Evolutionary conservation across 768 basidiomycete species (phyloP), one percentile per base, ranked within the genome.

Genomic region (Leccinum pellstonianum): DNA sequence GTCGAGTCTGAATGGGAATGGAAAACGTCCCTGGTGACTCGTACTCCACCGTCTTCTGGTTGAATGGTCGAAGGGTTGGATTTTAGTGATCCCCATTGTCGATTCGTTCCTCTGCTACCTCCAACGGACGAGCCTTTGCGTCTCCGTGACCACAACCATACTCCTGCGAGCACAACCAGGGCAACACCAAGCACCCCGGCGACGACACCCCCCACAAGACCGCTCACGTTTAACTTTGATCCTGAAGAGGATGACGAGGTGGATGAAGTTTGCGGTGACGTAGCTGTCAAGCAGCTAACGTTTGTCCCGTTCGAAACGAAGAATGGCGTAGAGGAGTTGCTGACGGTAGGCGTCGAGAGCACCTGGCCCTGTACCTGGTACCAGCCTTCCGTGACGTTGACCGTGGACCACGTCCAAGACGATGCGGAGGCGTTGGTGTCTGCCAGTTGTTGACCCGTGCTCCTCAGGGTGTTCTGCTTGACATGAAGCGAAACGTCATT

Each of bases 171-270:
- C 7, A 73, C 66, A 15, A 75, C 64, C 21, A 80, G 61, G 5
- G 62, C 63, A 33, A 83, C 56, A 14, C 70, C 79, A 3, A 77
- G 65, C 2, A 75, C 19, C 2, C 76, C 81, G 5, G 82, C 86
- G 4, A 86, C 62, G 19, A 81, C 77, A 25, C 80, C 80, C 2
- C 86, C 87, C 5, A 77, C 79, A 27, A 88, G 81, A 8, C 77
- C 75, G 0, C 77, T 80, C 1, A 72, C 70, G 41, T 79, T 79
- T 7, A 70, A 66, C 4, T 66, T 60, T 15, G 75, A 68, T 7
- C 68, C 52, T 5, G 71, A 58, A 4, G 71, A 52, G 3, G 73
- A 60, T 35, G 64, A 25, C 3, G 61, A 55, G 19, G 64, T 50
- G 17, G 70, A 38, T n/a, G 64, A 59, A 17, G 67, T 23, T 46